Percentiles rank a stretch among this genome's conserved stretches.
These are phyloP conservation scores for Lentinula aciculospora DNA, from an alignment of 768 basidiomycete species.

Conservation along the genomic window DNA sequence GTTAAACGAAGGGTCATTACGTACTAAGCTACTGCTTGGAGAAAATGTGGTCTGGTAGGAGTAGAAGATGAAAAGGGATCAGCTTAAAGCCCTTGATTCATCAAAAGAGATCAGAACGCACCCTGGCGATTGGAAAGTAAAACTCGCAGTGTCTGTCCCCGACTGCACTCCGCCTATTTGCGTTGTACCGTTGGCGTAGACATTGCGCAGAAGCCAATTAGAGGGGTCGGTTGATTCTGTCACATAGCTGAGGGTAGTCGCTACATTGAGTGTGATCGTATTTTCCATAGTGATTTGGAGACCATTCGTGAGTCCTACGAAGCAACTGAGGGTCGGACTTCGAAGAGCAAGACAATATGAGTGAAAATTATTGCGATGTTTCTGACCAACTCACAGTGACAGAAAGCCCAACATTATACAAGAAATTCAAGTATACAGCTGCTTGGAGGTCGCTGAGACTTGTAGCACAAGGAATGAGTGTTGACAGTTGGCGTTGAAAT, in stretches of 20 bases:
- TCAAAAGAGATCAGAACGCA: too few species aligned
- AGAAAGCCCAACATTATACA: neutral
- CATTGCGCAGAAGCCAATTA: neutral
- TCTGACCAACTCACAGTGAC: neutral
- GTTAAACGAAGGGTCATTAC: neutral
- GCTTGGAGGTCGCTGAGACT: neutral
- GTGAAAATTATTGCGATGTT: neutral
- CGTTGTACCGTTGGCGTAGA: neutral
- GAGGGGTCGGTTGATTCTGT: neutral
- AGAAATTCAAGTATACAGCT: neutral
- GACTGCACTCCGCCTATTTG: slow-evolving; percentile 2
- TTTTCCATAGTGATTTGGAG: neutral
- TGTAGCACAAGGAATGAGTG: neutral
- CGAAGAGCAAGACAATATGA: neutral
- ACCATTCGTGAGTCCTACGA: neutral
- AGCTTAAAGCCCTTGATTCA: too few species aligned
- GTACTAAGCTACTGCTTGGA: neutral
- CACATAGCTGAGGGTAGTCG: neutral
- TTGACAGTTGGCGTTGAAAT: neutral
- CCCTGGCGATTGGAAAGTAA: neutral
- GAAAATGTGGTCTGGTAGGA: neutral
- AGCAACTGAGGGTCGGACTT: neutral
- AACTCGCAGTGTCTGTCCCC: neutral
- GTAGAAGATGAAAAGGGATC: too few species aligned
- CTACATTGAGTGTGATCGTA: neutral